Base-by-base conservation (phyloP, 164 flowering plant species). In the Cinnamomum chago region DNA sequence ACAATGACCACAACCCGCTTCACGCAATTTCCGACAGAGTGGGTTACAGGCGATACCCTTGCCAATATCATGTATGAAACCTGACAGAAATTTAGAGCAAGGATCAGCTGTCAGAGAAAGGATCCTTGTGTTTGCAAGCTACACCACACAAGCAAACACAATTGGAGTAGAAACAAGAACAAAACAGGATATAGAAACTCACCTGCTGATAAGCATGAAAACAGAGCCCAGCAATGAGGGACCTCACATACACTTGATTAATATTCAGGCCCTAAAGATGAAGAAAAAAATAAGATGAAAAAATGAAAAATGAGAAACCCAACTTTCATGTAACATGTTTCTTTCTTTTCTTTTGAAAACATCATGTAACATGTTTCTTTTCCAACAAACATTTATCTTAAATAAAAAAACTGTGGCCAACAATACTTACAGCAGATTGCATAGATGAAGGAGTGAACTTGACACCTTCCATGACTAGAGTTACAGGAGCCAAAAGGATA, bases 131-230 rank as follows among this genome's bases (percentile, higher is more conserved):
- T 40, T 40, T 9, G 10, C 47, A 55, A 55, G 60, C 20, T 55
- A 55, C 60, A 55, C 5, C n/a, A 55, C n/a, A 55, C n/a, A 55
- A 15, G 6, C 60, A 55, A 14, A 55, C 15, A 55, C n/a, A 33
- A 9, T 47, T 22, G 77, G 64, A 70, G 25, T 40, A 11, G 22
- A 71, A 58, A 71, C 12, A 64, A 58, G 55, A 67, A 23, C 52
- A 15, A 65, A 67, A 15, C 17, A 40, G 60, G 3, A 18, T 14
- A 28, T 2, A 62, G 62, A 72, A 72, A 66, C 79, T 75, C 52
- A 92, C 98, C 91, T 96, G 99, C 83, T 96, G 99, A 82, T 94
- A 96, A 40, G 98, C 99, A 83, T 96, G 98, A 88, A 91, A 96
- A 85, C 97, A 92, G 62, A 96, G 86, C 33, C 94, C 96, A 71